Evolutionary conservation across 768 basidiomycete species (phyloP), one percentile per base, ranked within the genome.

Genomic region (Pleurotus eryngii): DNA sequence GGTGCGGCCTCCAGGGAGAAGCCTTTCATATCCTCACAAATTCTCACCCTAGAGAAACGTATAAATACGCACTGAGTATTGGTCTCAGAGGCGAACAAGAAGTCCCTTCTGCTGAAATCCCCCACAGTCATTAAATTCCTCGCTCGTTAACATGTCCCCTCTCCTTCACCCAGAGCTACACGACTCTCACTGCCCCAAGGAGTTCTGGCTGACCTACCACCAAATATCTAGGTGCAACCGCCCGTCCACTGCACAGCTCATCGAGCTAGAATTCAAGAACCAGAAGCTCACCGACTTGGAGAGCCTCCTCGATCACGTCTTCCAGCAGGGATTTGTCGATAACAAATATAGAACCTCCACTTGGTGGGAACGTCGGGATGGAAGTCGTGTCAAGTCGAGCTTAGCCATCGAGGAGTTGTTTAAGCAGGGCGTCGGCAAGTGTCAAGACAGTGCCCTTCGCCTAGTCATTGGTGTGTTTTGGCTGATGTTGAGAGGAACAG

Each of bases 121-220:
- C 5, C 42, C n/a, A 45, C 20, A 12, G 18, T 17, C 42, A 8
- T 45, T 45, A 17, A 14, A 45, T 45, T 45, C 42, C 20, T 45
- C 42, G 5, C 42, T 45, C 42, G n/a, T 45, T 22, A 11, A 45
- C 14, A 45, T 45, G 42, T 45, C 42, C 20, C 42, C 42, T 22
- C n/a, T 45, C 42, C 42, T n/a, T 22, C n/a, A 17, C n/a, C 42
- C 42, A 17, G 42, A 45, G 42, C 42, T 22, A n/a, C 42, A 45
- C 42, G 15, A 11, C 42, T 17, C 42, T 45, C 51, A 54, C 9
- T 54, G 51, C 51, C 26, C n/a, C 60, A 71, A 71, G 42, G 78
- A 79, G 61, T 70, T 81, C 64, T 80, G 77, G 77, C 68, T 81
- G 55, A 73, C 75, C 49, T 81, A 79, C 68, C 74, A 78, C 61